Evolutionary conservation across 2,329 filamentous ascomycete genomes (phyloP), one percentile per base, ranked within the genome.

Genomic region (Whalleya microplaca): DNA sequence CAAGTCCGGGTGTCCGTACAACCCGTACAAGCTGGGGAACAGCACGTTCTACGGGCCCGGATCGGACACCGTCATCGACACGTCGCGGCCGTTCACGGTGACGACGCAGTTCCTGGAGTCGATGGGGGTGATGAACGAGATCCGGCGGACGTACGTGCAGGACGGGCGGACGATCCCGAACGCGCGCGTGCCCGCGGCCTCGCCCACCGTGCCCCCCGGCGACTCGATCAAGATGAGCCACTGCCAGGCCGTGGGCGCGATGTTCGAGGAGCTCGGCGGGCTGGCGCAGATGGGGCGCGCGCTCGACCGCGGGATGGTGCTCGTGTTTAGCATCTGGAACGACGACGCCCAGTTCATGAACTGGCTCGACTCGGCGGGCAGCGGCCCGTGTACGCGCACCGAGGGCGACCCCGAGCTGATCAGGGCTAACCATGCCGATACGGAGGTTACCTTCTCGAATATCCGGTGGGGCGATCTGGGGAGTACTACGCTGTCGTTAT

Each of bases 281-380:
- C 70, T 76, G 65, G 71, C 73, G 37, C 73, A 68, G 7, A 77
- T 79, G 72, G 77, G 77, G 0, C 66, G 75, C 20, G 73, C 80
- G 0, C 67, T 83, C 53, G 69, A 64, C 20, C 72, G 79, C 14
- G 80, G 78, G 45, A 83, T 83, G 81, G 81, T 83, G 1, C 72
- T 84, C 21, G 75, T 77, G 12, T 75, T 85, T 61, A 78, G 76
- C 66, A 76, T 86, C 59, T 85, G 83, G 83, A 82, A 81, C 71
- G 81, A 84, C 57, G 72, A 76, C 12, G 66, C 74, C 12, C 76
- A 76, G 43, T 80, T 76, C 58, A 85, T 86, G 83, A 76, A 78
- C 43, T 86, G 83, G 83, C 74, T 86, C 9, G 82, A 86, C 63
- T 71, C 75, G 49, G 73, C 76, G 6, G 73, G 71, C 37, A 70